phyloP scores from a whole-genome alignment of 2,329 filamentous ascomycete species.

The Penicillium sclerotiorum region DNA sequence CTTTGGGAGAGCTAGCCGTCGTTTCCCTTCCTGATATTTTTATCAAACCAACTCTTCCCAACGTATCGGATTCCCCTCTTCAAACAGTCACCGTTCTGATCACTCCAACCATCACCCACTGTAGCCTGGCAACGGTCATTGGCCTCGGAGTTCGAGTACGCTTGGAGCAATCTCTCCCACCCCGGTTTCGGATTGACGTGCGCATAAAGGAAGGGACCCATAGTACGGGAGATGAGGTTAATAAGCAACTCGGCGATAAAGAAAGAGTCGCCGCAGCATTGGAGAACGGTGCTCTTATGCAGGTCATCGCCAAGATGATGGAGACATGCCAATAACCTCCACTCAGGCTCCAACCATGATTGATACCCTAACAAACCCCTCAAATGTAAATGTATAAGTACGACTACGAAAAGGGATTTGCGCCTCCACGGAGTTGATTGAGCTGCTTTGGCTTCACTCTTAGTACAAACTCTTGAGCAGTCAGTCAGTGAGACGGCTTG shows the following conservation, averaged over 20 bases:
- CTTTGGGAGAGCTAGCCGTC: constrained; percentile 88
- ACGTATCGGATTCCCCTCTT: constrained; percentile 61
- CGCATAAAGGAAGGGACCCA: constrained; percentile 96
- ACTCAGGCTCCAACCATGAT: no score
- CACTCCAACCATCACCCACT: constrained; percentile 96
- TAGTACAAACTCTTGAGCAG: no score
- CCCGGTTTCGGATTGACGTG: constrained; percentile 89
- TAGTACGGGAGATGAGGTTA: constrained; percentile 90
- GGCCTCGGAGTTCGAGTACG: constrained; percentile 89
- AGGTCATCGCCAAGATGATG: constrained; percentile 90
- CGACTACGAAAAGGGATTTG: no score
- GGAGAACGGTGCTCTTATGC: constrained; percentile 88
- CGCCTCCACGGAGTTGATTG: no score
- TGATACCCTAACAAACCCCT: no score
- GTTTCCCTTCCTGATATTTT: constrained; percentile 94
- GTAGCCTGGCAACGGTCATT: constrained; percentile 93
- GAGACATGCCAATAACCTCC: constrained; percentile 75
- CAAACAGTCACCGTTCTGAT: constrained; percentile 81
- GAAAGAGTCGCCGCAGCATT: constrained; percentile 92
- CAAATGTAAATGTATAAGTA: no score
- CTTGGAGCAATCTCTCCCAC: constrained; percentile 85
- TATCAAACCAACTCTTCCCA: constrained; percentile 69
- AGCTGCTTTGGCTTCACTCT: no score
- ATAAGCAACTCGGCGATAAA: constrained; percentile 95
- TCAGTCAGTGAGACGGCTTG: background rate